phyloP scores from a whole-genome alignment of 805 yeast species.

The Ogataea sp. region DNA sequence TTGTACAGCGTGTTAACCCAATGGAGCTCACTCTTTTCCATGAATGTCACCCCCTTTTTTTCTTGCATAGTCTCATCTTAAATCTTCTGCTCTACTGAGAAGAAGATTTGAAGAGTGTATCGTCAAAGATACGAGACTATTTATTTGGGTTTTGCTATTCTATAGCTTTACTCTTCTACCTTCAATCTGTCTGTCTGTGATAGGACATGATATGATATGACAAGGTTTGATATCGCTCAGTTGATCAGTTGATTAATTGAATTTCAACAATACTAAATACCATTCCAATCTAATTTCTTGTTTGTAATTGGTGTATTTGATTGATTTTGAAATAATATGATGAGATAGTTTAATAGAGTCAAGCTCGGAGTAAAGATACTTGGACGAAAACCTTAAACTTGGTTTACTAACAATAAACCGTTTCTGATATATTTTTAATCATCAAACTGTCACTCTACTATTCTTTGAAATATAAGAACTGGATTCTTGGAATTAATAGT shows the following conservation, averaged over 20 bases:
- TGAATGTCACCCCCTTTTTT: slow-evolving; percentile 36
- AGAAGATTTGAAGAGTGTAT: slow-evolving; percentile 31
- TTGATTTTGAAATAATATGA: slow-evolving; percentile 31
- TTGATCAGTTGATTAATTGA: no score
- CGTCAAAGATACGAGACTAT: slow-evolving; percentile 62
- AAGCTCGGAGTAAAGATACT: slow-evolving; percentile 62
- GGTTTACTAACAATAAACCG: slow-evolving; percentile 5
- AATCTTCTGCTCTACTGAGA: slow-evolving; percentile 17
- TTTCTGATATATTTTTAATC: slow-evolving; percentile 9
- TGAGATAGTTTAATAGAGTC: slow-evolving; percentile 80
- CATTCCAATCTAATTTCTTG: not conserved
- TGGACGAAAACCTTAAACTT: slow-evolving; percentile 44
- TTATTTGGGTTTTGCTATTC: not conserved
- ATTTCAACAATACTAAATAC: no score
- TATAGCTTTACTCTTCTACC: not conserved
- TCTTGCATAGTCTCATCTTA: slow-evolving; percentile 8
- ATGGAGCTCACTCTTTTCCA: slow-evolving; percentile 81
- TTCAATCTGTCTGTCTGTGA: no score
- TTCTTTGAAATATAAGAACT: no score
- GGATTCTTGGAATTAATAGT: no score
- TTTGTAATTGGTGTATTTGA: no score
- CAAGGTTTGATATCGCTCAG: no score
- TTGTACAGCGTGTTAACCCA: slow-evolving; percentile 47
- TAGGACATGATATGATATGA: no score
- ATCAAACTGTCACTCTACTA: no score